Conservation (phyloP, 2,329 filamentous ascomycete genomes). For the Ilyonectria destructans region DNA sequence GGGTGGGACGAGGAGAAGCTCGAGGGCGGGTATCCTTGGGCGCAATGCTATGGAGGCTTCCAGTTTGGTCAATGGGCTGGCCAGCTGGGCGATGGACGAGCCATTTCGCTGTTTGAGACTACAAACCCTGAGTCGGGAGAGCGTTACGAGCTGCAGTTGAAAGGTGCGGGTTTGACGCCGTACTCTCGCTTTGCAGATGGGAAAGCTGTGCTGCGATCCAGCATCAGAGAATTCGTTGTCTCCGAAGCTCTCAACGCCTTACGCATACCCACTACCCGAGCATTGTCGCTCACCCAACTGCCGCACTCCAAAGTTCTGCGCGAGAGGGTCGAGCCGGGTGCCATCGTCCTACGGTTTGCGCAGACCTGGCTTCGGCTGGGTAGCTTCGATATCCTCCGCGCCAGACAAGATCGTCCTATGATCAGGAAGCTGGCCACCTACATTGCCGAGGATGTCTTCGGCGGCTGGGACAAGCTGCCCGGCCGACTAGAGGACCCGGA, state of each 20-base stretch:
- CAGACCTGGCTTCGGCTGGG: slow-evolving; percentile 93
- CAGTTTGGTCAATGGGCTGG: slow-evolving; percentile 92
- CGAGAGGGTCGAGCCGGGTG: slow-evolving; percentile 89
- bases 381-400: slow-evolving; percentile 94
- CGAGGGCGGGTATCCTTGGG: slow-evolving; percentile 92
- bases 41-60: slow-evolving; percentile 95
- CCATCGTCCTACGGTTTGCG: slow-evolving; percentile 93
- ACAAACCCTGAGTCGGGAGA: slow-evolving; percentile 81
- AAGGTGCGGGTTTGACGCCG: slow-evolving; percentile 93
- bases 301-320: slow-evolving; percentile 82
- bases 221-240: slow-evolving; percentile 94
- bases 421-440: slow-evolving; percentile 86
- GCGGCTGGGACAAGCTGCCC: slow-evolving; percentile 89
- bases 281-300: slow-evolving; percentile 84
- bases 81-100: slow-evolving; percentile 93
- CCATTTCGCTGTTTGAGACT: slow-evolving; percentile 93
- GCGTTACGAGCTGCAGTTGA: slow-evolving; percentile 93
- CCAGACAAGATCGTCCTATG: slow-evolving; percentile 83
- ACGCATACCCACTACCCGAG: slow-evolving; percentile 88
- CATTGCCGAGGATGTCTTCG: slow-evolving; percentile 88
- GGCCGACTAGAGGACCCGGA: slow-evolving; percentile 69
- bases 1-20: slow-evolving; percentile 80
- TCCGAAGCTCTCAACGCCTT: slow-evolving; percentile 92
- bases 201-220: slow-evolving; percentile 91
- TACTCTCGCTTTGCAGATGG: slow-evolving; percentile 98